Conservation (phyloP, 495 filamentous ascomycete species). For the Xylaria castorea region DNA sequence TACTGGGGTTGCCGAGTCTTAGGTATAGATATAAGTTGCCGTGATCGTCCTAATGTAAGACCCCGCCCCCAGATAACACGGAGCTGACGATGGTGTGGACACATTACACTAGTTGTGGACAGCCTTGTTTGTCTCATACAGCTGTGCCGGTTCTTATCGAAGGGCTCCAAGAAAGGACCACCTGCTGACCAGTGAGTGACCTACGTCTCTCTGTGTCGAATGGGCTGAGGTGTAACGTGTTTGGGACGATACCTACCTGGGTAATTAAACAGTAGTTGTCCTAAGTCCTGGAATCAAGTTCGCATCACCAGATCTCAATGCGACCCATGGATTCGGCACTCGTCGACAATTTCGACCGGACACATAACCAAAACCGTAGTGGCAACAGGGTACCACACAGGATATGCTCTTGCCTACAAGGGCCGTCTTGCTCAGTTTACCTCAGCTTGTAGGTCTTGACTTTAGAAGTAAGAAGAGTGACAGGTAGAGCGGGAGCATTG, state of each 20-base stretch:
- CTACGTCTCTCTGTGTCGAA: not conserved
- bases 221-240: not conserved
- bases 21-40: not conserved
- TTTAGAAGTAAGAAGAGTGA: not conserved
- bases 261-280: not conserved
- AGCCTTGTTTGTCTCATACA: not conserved
- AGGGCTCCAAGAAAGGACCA: not conserved
- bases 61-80: not conserved
- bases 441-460: slow-evolving; percentile 10
- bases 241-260: not conserved
- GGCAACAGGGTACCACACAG: not conserved
- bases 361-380: not conserved
- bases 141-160: not conserved
- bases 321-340: not conserved
- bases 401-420: not conserved
- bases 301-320: not conserved
- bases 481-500: not conserved
- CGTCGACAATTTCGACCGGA: not conserved
- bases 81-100: not conserved
- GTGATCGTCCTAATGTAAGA: not conserved
- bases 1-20: not conserved
- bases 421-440: not conserved
- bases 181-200: not conserved
- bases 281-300: not conserved
- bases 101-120: not conserved